These are phyloP conservation scores for Solanum boliviense DNA, from an alignment of 257 asterid genomes.

Conservation along the genomic window DNA sequence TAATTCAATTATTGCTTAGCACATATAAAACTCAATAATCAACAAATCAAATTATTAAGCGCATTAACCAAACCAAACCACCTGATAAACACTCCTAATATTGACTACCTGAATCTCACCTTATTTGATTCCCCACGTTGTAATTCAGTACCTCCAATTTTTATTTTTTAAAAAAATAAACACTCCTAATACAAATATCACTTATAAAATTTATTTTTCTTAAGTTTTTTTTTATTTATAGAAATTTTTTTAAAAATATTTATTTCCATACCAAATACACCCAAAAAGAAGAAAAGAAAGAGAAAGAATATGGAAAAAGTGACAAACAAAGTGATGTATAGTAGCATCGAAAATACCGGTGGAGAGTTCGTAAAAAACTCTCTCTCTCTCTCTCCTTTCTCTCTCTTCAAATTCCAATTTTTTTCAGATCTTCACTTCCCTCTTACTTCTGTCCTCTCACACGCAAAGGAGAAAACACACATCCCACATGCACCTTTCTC, in stretches of 20 bases:
- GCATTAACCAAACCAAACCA: background rate
- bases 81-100: too few relatives aligned
- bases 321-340: background rate
- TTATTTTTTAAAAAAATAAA: too few relatives aligned
- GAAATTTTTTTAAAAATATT: too few relatives aligned
- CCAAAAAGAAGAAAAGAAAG: background rate
- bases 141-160: too few relatives aligned
- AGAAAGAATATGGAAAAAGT: background rate
- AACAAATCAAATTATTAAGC: too few relatives aligned
- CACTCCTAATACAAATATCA: too few relatives aligned
- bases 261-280: background rate
- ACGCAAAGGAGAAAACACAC: constrained; percentile 8
- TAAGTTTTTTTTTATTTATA: too few relatives aligned
- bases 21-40: background rate
- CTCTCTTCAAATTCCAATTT: background rate
- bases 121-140: too few relatives aligned
- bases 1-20: background rate
- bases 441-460: background rate
- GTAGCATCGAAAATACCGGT: background rate
- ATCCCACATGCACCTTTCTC: background rate
- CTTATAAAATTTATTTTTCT: too few relatives aligned
- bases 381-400: background rate
- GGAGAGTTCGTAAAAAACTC: background rate
- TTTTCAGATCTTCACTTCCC: background rate
- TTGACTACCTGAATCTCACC: too few relatives aligned